Evolutionary conservation across 805 yeast genomes (phyloP), one percentile per base, ranked within the genome.

Genomic region (Lipomyces yamanashiensis): DNA sequence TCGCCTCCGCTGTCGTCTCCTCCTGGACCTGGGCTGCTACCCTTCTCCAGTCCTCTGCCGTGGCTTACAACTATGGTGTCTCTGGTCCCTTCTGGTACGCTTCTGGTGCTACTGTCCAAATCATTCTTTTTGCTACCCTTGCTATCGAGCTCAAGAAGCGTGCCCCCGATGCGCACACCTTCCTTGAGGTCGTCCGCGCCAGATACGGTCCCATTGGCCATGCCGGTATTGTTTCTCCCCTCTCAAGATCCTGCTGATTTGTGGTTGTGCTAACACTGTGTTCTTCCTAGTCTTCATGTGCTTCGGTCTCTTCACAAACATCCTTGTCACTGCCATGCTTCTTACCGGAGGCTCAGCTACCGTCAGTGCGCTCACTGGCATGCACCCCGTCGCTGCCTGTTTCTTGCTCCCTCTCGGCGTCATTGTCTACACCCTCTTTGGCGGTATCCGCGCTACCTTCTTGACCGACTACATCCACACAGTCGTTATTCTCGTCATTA

Each of bases 21-120:
- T 87, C 93, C 8, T 92, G 98, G 98, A 91, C 97, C 9, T 87
- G 92, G 92, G 89, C 89, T n/a, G 90, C 91, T 2, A 89, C 96
- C 1, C 77, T 89, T 54, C 79, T 89, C 39, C 86, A 86, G 44
- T 85, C 91, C 1, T 85, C 96, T 0, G 84, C 96, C 21, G 92
- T 88, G 74, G 90, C 90, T 23, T 92, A 89, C 76, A 78, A 78
- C 49, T 81, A 85, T 62, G 98, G 98, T 71, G 84, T 92, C 7
- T 78, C 87, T 40, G 96, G 96, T 54, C 88, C 64, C 36, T 93
- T 13, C 73, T 88, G 85, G 78, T 92, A 92, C 74, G 97, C 96
- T 8, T 84, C 95, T 2, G 98, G 98, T 73, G 97, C 97, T 1
- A 84, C 90, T 59, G 90, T 89, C 61, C 98, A 92, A 75, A 89